Percentiles rank a stretch among this genome's conserved stretches.
phyloP scores from a whole-genome alignment of 2,329 filamentous ascomycete genomes.

The Fusarium papillatum region DNA sequence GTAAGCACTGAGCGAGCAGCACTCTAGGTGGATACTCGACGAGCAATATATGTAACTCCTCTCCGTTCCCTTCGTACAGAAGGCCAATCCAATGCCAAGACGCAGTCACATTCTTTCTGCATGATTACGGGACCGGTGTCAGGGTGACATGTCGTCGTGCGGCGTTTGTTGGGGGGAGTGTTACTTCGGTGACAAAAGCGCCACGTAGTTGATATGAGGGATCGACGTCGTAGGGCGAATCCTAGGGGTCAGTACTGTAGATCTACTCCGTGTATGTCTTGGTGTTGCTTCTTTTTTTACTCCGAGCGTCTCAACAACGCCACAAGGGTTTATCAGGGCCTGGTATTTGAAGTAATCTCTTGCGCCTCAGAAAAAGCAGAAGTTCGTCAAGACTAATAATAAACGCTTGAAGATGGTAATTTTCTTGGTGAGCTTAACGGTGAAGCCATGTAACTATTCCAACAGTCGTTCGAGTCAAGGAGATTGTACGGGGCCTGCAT shows the following conservation, averaged over 20 bases:
- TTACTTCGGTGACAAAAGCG: neutral
- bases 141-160: neutral
- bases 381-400: neutral
- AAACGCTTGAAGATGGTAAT: neutral
- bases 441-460: neutral
- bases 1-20: neutral
- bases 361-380: neutral
- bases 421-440: neutral
- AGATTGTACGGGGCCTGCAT: neutral
- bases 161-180: neutral
- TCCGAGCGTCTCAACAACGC: neutral
- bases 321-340: neutral
- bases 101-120: neutral
- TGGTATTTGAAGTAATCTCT: neutral
- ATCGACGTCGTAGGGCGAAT: neutral
- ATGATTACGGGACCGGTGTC: neutral
- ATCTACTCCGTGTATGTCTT: neutral
- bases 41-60: neutral
- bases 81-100: neutral
- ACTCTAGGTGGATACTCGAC: neutral
- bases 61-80: neutral
- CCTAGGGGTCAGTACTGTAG: neutral
- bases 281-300: neutral
- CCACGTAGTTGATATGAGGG: slow-evolving; percentile 1
- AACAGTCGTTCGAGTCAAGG: neutral